Conservation (phyloP, 139 green algal species). For the Chlamydomonas urium region DNA sequence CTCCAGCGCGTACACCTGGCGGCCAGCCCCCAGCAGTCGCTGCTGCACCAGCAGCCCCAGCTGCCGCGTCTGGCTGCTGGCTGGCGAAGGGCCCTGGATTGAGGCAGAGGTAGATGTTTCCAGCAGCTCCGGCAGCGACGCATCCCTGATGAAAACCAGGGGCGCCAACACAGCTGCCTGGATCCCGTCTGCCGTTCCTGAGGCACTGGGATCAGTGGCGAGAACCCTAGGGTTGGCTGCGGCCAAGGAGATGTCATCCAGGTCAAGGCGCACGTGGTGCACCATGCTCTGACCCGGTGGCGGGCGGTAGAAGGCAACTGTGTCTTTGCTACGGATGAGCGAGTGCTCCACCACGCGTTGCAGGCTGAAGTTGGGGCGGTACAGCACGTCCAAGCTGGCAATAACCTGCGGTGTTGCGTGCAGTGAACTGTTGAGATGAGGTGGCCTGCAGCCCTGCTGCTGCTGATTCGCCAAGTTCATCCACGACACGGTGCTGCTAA, state of each 20-base stretch:
- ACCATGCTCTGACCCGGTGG: slow-evolving; percentile 6
- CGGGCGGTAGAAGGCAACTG: slow-evolving; percentile 10
- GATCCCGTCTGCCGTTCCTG: slow-evolving; percentile 2
- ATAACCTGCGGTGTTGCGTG: not conserved
- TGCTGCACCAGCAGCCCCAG: not conserved
- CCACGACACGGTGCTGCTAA: not conserved
- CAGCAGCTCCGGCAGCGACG: slow-evolving; percentile 1
- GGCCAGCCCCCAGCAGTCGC: slow-evolving; percentile 1
- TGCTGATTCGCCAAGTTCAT: no score
- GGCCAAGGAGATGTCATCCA: slow-evolving; percentile 1
- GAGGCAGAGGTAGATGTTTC: not conserved
- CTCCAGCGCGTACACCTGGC: slow-evolving; percentile 9
- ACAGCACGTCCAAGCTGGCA: slow-evolving; percentile 20
- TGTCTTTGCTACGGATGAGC: slow-evolving; percentile 37
- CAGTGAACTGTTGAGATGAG: not conserved
- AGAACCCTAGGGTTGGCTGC: slow-evolving; percentile 8
- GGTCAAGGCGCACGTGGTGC: not conserved
- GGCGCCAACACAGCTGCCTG: not conserved
- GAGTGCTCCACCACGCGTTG: slow-evolving; percentile 35
- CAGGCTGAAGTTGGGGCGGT: slow-evolving; percentile 22
- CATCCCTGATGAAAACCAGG: not conserved
- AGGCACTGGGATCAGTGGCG: not conserved
- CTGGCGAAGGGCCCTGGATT: not conserved
- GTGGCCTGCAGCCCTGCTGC: no score
- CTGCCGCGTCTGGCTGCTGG: slow-evolving; percentile 6